Percentiles rank a stretch among this genome's conserved stretches.
phyloP scores from a whole-genome alignment of 805 yeast genomes.

The Lachancea thermotolerans region DNA sequence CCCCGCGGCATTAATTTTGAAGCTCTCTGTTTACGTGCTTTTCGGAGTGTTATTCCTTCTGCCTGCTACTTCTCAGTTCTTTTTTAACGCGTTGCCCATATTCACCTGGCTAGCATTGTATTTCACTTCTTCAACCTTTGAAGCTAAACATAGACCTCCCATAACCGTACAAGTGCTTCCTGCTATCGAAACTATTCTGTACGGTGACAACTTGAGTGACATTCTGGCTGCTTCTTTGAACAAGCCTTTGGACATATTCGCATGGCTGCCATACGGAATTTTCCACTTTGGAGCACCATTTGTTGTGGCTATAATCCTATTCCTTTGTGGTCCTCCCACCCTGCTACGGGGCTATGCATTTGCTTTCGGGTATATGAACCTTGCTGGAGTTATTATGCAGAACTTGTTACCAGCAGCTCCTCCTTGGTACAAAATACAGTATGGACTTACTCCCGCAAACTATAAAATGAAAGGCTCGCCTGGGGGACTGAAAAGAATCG shows the following conservation, averaged over 20 bases:
- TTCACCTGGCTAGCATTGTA: slow-evolving; percentile 80
- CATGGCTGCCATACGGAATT: slow-evolving; percentile 94
- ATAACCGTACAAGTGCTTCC: slow-evolving; percentile 85
- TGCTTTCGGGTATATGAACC: slow-evolving; percentile 92
- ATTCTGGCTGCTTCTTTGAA: slow-evolving; percentile 69
- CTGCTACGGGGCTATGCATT: slow-evolving; percentile 77
- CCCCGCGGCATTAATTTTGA: slow-evolving; percentile 45
- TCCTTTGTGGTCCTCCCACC: slow-evolving; percentile 88
- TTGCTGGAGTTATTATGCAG: slow-evolving; percentile 78
- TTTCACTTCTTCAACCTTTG: slow-evolving; percentile 69
- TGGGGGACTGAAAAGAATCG: slow-evolving; percentile 90
- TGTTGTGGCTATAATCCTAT: slow-evolving; percentile 68
- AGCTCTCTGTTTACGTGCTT: slow-evolving; percentile 30
- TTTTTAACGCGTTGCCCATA: slow-evolving; percentile 75
- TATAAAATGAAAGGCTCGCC: slow-evolving; percentile 91
- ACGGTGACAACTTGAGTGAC: slow-evolving; percentile 84
- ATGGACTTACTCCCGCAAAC: slow-evolving; percentile 85
- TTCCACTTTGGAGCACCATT: slow-evolving; percentile 89
- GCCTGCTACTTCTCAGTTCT: slow-evolving; percentile 80
- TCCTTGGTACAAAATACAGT: slow-evolving; percentile 87
- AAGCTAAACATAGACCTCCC: slow-evolving; percentile 73
- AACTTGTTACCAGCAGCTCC: slow-evolving; percentile 89
- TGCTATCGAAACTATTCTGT: slow-evolving; percentile 83
- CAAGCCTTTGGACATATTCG: slow-evolving; percentile 66
- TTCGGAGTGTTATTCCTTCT: slow-evolving; percentile 45